These are phyloP conservation scores for Fusarium subglutinans DNA, from an alignment of 2,329 filamentous ascomycete species.

Conservation along the genomic window DNA sequence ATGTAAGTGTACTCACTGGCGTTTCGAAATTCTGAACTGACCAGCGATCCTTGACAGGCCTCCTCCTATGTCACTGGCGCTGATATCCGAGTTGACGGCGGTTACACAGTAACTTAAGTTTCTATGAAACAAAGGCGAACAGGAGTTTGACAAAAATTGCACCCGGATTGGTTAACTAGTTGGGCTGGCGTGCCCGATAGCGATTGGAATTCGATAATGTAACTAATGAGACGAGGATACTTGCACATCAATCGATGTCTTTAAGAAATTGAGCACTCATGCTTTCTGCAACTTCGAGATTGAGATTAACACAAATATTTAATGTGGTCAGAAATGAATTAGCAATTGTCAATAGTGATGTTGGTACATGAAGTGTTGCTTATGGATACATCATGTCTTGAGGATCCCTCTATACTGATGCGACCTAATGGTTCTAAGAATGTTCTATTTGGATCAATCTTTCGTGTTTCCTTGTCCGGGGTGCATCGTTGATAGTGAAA, in stretches of 20 bases:
- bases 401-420: background rate
- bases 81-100: conserved; percentile 84
- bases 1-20: conserved; percentile 47
- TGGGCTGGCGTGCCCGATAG: conserved; percentile 22
- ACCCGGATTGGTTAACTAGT: background rate
- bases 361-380: background rate
- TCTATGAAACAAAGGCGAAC: background rate
- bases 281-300: background rate
- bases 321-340: background rate
- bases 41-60: conserved; percentile 52
- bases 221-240: conserved; percentile 16
- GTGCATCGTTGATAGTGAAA: background rate
- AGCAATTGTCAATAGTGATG: background rate
- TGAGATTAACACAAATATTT: background rate
- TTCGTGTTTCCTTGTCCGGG: background rate
- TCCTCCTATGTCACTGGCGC: conserved; percentile 76
- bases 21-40: background rate
- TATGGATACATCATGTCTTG: background rate
- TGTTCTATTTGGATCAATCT: background rate
- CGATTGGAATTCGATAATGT: conserved; percentile 31
- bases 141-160: conserved; percentile 4
- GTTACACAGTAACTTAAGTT: conserved; percentile 80
- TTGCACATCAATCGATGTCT: background rate
- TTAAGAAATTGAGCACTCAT: background rate
- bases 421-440: background rate